Base-by-base conservation (phyloP, 768 basidiomycete species). In the Termitomyces sp. region DNA sequence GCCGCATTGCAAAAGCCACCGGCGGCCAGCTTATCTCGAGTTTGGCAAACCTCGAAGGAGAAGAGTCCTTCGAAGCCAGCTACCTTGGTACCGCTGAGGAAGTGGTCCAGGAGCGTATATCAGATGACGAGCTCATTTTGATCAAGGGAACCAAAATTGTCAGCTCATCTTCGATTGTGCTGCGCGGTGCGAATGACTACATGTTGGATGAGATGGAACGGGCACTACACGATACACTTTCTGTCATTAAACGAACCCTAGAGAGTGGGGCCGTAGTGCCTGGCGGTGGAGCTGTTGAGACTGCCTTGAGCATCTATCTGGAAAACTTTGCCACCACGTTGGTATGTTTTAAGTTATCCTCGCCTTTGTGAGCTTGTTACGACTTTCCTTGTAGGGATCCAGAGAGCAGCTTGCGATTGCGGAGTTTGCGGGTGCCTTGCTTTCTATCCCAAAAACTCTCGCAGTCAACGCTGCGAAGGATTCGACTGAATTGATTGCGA, bases 201-300 rank as follows among this genome's bases (percentile, higher is more conserved):
- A 94, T 98, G 91, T 75, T 98, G 64, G 97, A 99, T 70, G 97
- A 99, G 79, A 99, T 98, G 97, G 97, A 99, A 74, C 79, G 97
- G 48, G 89, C 93, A 0, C 71, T 98, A 63, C 96, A 99, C 68
- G 97, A 99, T 69, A 90, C 91, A 1, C 72, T 98, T 60, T 96
- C 91, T 30, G 82, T 97, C 64, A 93, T 98, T 76, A 99, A 99
- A 77, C 84, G 96, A 56, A 98, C 97, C 5, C 74, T 98, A 47
- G 97, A 99, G 78, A 95, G 94, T 63, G 97, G 96, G 9, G 73
- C 88, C 33, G 94, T 98, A 26, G 95, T 98, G 10, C 95, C 97
- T 0, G 97, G 96, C 54, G 97, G 97, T 53, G 97, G 96, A 55
- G 95, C 97, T 5, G 95, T 98, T 11, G 96, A 99, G 72, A 92